phyloP scores from a whole-genome alignment of 1,139 yeast species.

The Candida glucosophila region DNA sequence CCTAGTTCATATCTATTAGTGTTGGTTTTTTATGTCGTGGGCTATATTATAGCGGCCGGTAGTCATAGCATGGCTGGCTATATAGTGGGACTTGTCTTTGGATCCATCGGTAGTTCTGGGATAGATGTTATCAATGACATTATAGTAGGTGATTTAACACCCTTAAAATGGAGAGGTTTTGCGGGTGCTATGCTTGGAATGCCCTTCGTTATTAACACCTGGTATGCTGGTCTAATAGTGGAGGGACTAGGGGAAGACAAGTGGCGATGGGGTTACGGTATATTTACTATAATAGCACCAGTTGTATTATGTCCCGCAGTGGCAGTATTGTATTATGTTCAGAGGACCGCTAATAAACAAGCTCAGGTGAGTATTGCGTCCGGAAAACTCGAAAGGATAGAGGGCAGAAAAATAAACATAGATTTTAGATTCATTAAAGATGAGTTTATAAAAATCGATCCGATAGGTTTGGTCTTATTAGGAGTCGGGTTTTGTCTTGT shows the following conservation, averaged over 20 bases:
- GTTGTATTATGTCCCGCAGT: slow-evolving; percentile 20
- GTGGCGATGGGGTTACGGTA: slow-evolving; percentile 33
- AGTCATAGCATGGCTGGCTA: slow-evolving; percentile 11
- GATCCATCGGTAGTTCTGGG: slow-evolving; percentile 13
- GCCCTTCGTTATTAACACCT: slow-evolving; percentile 22
- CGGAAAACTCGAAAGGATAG: no score
- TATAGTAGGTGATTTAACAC: slow-evolving; percentile 23
- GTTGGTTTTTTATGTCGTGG: slow-evolving; percentile 16
- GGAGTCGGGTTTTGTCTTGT: slow-evolving; percentile 27
- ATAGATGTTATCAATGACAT: slow-evolving; percentile 1
- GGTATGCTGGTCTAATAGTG: slow-evolving; percentile 25
- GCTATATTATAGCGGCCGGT: slow-evolving; percentile 16
- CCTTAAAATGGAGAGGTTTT: slow-evolving; percentile 24
- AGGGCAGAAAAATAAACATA: slow-evolving; percentile 1
- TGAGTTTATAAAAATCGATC: slow-evolving; percentile 15
- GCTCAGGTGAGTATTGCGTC: slow-evolving; percentile 5
- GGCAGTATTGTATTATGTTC: slow-evolving; percentile 15
- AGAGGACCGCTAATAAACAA: slow-evolving; percentile 13
- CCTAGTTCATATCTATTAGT: slow-evolving; percentile 15
- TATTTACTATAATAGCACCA: slow-evolving; percentile 27
- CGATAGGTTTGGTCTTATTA: slow-evolving; percentile 23
- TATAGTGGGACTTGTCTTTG: slow-evolving; percentile 3
- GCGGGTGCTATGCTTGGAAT: slow-evolving; percentile 14
- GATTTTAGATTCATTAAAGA: slow-evolving; percentile 1
- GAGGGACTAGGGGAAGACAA: slow-evolving; percentile 14